These are phyloP conservation scores for Neonectria sp. DNA, from an alignment of 2,329 filamentous ascomycete species.

Conservation along the genomic window DNA sequence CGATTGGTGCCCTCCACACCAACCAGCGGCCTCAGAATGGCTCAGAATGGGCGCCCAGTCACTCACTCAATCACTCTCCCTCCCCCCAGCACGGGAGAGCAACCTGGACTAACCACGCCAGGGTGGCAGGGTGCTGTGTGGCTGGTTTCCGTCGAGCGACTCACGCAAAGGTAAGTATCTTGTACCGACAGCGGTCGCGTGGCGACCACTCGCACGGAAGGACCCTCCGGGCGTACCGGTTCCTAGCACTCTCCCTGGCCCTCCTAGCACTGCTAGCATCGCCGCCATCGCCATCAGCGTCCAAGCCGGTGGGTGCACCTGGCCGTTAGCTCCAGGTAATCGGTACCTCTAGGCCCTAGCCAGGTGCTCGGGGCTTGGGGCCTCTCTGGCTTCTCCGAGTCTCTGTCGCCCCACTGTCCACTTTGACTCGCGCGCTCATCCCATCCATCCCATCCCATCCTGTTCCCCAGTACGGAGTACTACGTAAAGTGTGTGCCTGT, in stretches of 20 bases:
- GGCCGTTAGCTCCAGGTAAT: slow-evolving; percentile 25
- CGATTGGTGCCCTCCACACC: slow-evolving; percentile 11
- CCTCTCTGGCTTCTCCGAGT: slow-evolving; percentile 8
- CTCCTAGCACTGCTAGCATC: slow-evolving; percentile 8
- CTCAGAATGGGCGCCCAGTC: slow-evolving; percentile 2
- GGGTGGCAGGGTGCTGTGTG: not conserved
- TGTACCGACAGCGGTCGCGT: slow-evolving; percentile 17
- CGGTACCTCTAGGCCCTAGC: slow-evolving; percentile 16
- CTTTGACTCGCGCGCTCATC: slow-evolving; percentile 20
- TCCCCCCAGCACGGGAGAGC: slow-evolving; percentile 15
- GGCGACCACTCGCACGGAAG: slow-evolving; percentile 13
- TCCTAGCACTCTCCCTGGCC: slow-evolving; percentile 6
- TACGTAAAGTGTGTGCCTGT: not conserved
- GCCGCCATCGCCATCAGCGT: not conserved
- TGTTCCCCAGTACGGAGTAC: not conserved
- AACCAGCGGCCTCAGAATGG: not conserved
- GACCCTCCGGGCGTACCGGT: slow-evolving; percentile 17
- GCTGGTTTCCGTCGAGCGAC: slow-evolving; percentile 1
- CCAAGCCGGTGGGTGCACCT: slow-evolving; percentile 12
- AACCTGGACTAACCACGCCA: not conserved
- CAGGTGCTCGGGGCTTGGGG: slow-evolving; percentile 12
- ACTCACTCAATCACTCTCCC: too few relatives aligned
- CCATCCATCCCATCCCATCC: slow-evolving; percentile 1
- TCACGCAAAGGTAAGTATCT: slow-evolving; percentile 4
- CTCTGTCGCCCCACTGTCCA: slow-evolving; percentile 17